Evolutionary conservation across 768 basidiomycete species (phyloP).

Genomic region (Mycena belliarum): DNA sequence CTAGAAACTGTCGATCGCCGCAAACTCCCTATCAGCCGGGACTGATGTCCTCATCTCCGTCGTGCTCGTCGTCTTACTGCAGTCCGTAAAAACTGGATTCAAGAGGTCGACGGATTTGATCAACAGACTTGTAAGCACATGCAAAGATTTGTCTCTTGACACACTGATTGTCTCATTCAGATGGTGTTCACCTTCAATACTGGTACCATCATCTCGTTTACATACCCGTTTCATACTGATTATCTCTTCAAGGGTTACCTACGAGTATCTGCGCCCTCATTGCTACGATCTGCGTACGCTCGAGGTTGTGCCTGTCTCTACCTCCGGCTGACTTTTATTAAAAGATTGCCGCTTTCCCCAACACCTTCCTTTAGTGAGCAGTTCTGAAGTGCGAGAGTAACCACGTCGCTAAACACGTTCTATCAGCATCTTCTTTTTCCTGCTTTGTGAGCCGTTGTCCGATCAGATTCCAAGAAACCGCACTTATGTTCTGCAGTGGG

Average conservation of each 20-base stretch:
- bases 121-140: conserved; percentile 8
- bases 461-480: not conserved
- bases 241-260: not conserved
- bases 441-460: not conserved
- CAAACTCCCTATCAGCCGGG: conserved; percentile 8
- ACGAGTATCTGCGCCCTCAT: not conserved
- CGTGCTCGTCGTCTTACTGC: conserved; percentile 4
- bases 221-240: not conserved
- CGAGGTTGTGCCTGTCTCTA: not conserved
- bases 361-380: not conserved
- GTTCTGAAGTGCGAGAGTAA: not conserved
- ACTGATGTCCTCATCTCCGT: conserved; percentile 6
- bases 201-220: not conserved
- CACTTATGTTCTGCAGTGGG: not conserved
- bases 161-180: not conserved
- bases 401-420: not conserved
- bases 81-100: conserved; percentile 12
- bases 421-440: not conserved
- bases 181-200: conserved; percentile 6
- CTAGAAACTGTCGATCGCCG: conserved; percentile 8
- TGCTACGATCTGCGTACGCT: not conserved
- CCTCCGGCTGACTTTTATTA: not conserved
- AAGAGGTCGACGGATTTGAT: conserved; percentile 13
- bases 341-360: not conserved
- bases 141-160: not conserved